These are phyloP conservation scores for Penicillium desertorum DNA, from an alignment of 495 filamentous ascomycete genomes.

Conservation along the genomic window DNA sequence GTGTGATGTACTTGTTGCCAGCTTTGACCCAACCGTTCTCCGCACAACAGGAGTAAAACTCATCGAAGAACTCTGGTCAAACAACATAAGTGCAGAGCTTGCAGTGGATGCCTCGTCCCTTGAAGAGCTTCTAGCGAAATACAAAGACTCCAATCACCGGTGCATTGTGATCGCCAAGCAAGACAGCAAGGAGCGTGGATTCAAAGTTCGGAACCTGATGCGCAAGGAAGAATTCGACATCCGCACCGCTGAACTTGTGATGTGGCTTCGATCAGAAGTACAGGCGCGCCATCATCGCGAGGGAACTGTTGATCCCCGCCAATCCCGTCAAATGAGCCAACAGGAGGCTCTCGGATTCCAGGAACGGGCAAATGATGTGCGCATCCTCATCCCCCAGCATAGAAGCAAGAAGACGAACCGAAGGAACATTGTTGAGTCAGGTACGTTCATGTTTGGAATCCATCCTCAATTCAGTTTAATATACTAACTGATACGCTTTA, in stretches of 20 bases:
- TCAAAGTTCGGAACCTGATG: constrained; percentile 74
- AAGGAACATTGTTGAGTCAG: constrained; percentile 76
- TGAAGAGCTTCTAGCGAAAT: constrained; percentile 68
- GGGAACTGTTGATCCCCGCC: constrained; percentile 46
- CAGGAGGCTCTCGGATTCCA: constrained; percentile 35
- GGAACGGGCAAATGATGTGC: constrained; percentile 69
- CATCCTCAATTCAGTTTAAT: not conserved
- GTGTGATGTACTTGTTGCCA: constrained; percentile 88
- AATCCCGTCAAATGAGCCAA: constrained; percentile 48
- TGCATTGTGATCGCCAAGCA: constrained; percentile 89
- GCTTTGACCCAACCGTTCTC: constrained; percentile 75
- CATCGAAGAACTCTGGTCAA: constrained; percentile 75
- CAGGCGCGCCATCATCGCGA: constrained; percentile 71
- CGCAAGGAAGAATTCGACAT: constrained; percentile 85
- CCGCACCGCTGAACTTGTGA: constrained; percentile 67
- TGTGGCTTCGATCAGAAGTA: constrained; percentile 78
- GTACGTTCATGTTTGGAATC: constrained; percentile 29
- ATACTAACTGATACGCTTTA: constrained; percentile 15
- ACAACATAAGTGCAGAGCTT: constrained; percentile 87
- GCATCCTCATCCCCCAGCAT: constrained; percentile 75
- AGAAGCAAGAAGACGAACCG: constrained; percentile 90
- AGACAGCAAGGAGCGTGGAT: constrained; percentile 62
- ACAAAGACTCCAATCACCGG: constrained; percentile 72
- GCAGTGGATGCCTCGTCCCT: constrained; percentile 69
- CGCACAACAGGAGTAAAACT: constrained; percentile 73